phyloP scores from a whole-genome alignment of 169 alveolate genomes.

The Plasmodium chabaudi region DNA sequence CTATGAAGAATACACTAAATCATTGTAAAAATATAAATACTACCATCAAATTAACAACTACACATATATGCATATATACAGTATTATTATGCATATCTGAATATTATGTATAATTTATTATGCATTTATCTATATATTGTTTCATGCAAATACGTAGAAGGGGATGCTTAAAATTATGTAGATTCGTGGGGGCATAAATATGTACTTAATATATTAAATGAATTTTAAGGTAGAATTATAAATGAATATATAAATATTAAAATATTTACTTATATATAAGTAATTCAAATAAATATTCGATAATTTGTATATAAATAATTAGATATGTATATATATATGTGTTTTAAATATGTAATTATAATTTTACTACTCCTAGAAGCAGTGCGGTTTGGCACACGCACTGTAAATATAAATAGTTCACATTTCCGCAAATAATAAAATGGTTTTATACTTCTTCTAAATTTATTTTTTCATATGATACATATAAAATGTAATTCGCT shows the following conservation, averaged over 20 bases:
- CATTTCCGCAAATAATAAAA: conserved; percentile 68
- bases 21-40: conserved; percentile 24
- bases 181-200: not conserved
- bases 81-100: no score
- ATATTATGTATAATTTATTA: not conserved
- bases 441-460: not conserved
- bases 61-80: not conserved
- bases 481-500: not conserved
- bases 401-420: conserved; percentile 65
- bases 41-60: not conserved
- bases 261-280: not conserved
- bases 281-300: not conserved
- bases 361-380: conserved; percentile 55
- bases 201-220: not conserved
- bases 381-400: conserved; percentile 77
- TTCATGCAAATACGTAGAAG: not conserved
- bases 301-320: conserved; percentile 1
- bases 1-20: conserved; percentile 35
- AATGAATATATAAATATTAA: not conserved
- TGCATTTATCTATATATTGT: not conserved
- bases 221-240: no score
- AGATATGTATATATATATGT: conserved; percentile 9
- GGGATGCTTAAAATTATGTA: no score
- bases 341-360: conserved; percentile 12
- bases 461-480: not conserved